These are phyloP conservation scores for Microcyclospora pomicola DNA, from an alignment of 2,329 filamentous ascomycete species.

Conservation along the genomic window DNA sequence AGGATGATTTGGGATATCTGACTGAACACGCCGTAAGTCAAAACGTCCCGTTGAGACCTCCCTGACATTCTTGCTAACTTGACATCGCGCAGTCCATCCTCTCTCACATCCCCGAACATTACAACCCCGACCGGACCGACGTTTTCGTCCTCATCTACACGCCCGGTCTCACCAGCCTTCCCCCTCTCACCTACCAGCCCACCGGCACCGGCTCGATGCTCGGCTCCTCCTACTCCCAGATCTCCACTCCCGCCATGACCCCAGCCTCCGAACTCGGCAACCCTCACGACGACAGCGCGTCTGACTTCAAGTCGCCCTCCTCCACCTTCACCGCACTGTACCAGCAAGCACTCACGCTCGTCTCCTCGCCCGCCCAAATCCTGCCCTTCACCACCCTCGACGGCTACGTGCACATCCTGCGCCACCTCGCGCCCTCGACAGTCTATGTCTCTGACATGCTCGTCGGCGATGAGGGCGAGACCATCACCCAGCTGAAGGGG, in stretches of 20 bases:
- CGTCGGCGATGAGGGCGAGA: conserved; percentile 55
- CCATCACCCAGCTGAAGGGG: conserved; percentile 51
- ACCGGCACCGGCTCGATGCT: conserved; percentile 48
- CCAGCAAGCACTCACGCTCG: conserved; percentile 61
- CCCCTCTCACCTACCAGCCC: conserved; percentile 20
- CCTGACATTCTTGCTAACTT: conserved; percentile 11
- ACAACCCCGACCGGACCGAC: conserved; percentile 58
- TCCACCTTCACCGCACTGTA: conserved; percentile 63
- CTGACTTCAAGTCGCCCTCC: conserved; percentile 22
- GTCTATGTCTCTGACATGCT: conserved; percentile 68
- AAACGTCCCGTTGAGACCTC: not conserved
- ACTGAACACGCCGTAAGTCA: conserved; percentile 69
- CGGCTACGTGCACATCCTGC: conserved; percentile 74
- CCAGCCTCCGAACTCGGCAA: conserved; percentile 44
- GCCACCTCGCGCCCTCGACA: conserved; percentile 70
- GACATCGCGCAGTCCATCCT: conserved; percentile 40
- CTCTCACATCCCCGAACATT: conserved; percentile 69
- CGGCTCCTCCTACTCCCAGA: conserved; percentile 62
- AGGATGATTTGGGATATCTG: conserved; percentile 40
- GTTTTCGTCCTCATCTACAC: conserved; percentile 85
- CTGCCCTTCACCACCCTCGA: conserved; percentile 75
- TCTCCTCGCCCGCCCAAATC: conserved; percentile 75
- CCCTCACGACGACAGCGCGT: conserved; percentile 23
- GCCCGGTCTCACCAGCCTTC: conserved; percentile 51
- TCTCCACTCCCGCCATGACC: conserved; percentile 43